A percentile compares a stretch with the other conserved stretches of the same genome.
Evolutionary conservation across 108 stramenopile species (phyloP).

Genomic region (Skeletonema grethae): DNA sequence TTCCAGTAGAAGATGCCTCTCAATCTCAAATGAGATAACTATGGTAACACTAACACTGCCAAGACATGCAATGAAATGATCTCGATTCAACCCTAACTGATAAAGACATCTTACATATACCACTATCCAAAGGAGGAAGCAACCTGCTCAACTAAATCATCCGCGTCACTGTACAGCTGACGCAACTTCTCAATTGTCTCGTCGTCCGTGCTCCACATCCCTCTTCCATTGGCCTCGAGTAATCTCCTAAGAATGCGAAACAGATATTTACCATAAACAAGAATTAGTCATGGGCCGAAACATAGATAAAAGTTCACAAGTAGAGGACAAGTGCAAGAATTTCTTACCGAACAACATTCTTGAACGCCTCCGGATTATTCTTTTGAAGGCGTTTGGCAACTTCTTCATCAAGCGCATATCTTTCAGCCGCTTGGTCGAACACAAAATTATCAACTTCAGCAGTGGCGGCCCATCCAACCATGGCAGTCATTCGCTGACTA

Average conservation of each 20-base stretch:
- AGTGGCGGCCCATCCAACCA: constrained; percentile 84
- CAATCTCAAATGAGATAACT: too few relatives aligned
- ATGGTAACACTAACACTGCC: too few relatives aligned
- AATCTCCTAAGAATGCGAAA: constrained; percentile 38
- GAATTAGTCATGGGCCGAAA: constrained; percentile 21
- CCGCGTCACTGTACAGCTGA: constrained; percentile 68
- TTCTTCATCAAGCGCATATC: constrained; percentile 86
- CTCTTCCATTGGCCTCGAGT: constrained; percentile 75
- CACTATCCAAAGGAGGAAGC: constrained; percentile 34
- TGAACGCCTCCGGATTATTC: constrained; percentile 84
- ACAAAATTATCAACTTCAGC: constrained; percentile 79
- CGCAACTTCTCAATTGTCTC: constrained; percentile 59
- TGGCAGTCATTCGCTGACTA: constrained; percentile 84
- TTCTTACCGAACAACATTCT: constrained; percentile 69
- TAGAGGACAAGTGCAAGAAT: constrained; percentile 70
- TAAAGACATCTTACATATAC: too few relatives aligned
- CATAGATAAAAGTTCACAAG: not conserved
- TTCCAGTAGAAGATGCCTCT: too few relatives aligned
- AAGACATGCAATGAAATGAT: too few relatives aligned
- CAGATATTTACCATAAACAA: not conserved
- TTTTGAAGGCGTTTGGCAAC: constrained; percentile 78
- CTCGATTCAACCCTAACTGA: too few relatives aligned
- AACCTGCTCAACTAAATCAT: constrained; percentile 57
- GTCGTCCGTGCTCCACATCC: constrained; percentile 82
- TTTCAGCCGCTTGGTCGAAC: constrained; percentile 87